Evolutionary conservation across 352 stramenopile species (phyloP), one percentile per base, ranked within the genome.

Genomic region (Globisporangium spiculum): DNA sequence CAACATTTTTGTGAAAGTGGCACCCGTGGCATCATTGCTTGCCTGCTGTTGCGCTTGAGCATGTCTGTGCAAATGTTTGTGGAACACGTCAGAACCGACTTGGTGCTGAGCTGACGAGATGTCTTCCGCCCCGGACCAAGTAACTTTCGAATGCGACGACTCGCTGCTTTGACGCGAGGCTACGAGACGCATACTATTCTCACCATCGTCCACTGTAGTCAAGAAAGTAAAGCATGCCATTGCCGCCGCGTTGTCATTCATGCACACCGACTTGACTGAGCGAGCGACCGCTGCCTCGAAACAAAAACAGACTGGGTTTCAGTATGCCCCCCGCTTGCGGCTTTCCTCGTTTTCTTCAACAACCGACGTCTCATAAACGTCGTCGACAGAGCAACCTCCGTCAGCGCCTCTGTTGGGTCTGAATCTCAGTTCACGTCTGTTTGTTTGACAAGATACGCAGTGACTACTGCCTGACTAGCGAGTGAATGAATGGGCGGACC

Each of bases 91-190:
- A 14, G 34, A n/a, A 26, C 7, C 58, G 14, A 0, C 22, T 16
- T 54, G 5, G 14, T 36, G 58, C 34, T 27, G 38, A 65, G 36
- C 34, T 27, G 38, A 65, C 22, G 8, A 54, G 58, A 12, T 0
- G n/a, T 52, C 10, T 50, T 38, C 24, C 34, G 12, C 52, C 26
- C 22, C 32, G 5, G 32, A 38, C 7, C 30, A 18, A 4, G 0
- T 9, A 8, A 32, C 14, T 53, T 63, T 63, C 58, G 22, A 36
- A 53, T 53, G 32, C 58, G 58, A 38, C 58, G 58, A 63, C 20
- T 63, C 41, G 0, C 36, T 44, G 4, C 36, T 44, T 44, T 27
- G 9, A 50, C 36, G 8, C 9, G 20, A 38, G 18, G 18, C 30
- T 32, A 32, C 30, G 30, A 32, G 30, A 32, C 30, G 4, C 30